Evolutionary conservation across 2,329 filamentous ascomycete species (phyloP), one percentile per base, ranked within the genome.

Genomic region (Byssothecium circinans): DNA sequence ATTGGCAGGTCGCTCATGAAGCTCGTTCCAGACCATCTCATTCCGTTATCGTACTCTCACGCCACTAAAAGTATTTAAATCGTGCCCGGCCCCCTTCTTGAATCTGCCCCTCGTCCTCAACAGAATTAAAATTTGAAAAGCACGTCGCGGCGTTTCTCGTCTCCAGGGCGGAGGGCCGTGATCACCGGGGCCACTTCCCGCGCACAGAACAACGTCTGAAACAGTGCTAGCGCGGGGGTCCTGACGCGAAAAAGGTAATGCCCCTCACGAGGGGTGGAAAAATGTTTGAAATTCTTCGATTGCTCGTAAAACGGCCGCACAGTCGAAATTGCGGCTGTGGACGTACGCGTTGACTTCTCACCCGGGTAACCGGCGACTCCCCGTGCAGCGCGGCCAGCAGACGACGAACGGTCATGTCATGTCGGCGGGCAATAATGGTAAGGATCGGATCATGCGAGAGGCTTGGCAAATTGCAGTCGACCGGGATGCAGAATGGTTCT

Each of bases 211-310:
- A 47, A 60, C 60, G 59, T 58, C 58, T 58, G 54, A 44, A 67
- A 62, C 50, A 42, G 58, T 58, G 46, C 58, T 71, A 71, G 68
- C 62, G 68, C 61, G 66, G 64, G 63, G 66, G 58, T 36, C 50
- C 46, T 53, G 48, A 49, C 34, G 33, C 43, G 23, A 25, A 48
- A 65, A 58, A 60, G 57, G 51, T 38, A 57, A 57, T 40, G 38
- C 53, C 57, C 58, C 59, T 54, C 53, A 49, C 35, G 45, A 34
- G 52, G 51, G 45, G 52, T 30, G 52, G 8, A 41, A 45, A 46
- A 25, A 29, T 37, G 39, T 40, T 49, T 37, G 41, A 11, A 17
- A 39, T n/a, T 20, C 11, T 18, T 6, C 27, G 4, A 25, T 30
- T 32, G 23, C 23, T 27, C 22, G 22, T 20, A 27, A 8, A 15